Evolutionary conservation across 768 basidiomycete species (phyloP).

Genomic region (Dendrothele bispora): DNA sequence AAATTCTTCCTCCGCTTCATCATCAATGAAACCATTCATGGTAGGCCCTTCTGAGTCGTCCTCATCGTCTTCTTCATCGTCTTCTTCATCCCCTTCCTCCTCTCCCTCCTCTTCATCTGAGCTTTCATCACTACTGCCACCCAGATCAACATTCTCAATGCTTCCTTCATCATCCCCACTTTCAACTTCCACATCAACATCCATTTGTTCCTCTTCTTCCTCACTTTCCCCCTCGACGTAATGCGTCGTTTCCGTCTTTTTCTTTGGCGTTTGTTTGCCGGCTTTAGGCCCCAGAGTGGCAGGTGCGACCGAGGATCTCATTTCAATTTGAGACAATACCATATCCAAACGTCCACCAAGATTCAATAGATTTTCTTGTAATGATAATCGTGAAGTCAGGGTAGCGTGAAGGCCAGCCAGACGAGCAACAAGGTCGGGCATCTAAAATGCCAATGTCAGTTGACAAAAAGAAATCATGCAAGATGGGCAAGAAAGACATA

Average conservation of each 20-base stretch:
- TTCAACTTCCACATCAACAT: slow-evolving; percentile 8
- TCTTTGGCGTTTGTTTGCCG: slow-evolving; percentile 30
- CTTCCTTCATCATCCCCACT: slow-evolving; percentile 6
- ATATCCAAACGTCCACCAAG: slow-evolving; percentile 91
- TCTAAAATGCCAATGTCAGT: slow-evolving; percentile 44
- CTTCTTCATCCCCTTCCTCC: background rate
- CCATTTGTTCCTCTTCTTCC: slow-evolving; percentile 8
- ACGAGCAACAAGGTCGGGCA: slow-evolving; percentile 88
- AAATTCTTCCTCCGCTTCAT: slow-evolving; percentile 36
- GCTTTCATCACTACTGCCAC: slow-evolving; percentile 8
- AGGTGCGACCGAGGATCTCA: slow-evolving; percentile 75
- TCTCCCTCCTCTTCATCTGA: slow-evolving; percentile 3
- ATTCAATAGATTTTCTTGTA: slow-evolving; percentile 83
- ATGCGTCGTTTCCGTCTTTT: slow-evolving; percentile 18
- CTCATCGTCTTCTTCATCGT: slow-evolving; percentile 9
- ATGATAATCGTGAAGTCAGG: slow-evolving; percentile 71
- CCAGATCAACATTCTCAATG: slow-evolving; percentile 10
- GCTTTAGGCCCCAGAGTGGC: slow-evolving; percentile 48
- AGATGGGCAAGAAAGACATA: slow-evolving; percentile 38
- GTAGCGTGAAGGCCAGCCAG: slow-evolving; percentile 84
- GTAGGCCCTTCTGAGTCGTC: slow-evolving; percentile 16
- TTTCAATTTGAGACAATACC: slow-evolving; percentile 90
- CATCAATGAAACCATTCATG: slow-evolving; percentile 35
- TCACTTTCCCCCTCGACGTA: slow-evolving; percentile 9
- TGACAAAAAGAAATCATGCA: background rate